Conservation (phyloP, 106 monocot species). For the Allium sativum region DNA sequence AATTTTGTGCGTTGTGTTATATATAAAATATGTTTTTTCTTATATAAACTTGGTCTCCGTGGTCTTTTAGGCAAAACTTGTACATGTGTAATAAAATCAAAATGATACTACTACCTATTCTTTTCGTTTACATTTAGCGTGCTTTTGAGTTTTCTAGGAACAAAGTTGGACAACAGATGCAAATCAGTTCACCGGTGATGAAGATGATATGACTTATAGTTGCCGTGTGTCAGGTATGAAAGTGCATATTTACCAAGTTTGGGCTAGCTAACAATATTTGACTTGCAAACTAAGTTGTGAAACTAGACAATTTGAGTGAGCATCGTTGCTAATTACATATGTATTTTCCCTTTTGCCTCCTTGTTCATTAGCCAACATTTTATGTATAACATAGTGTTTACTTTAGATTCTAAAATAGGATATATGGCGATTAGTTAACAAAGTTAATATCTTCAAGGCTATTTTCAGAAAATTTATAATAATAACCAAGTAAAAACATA, state of each 20-base stretch:
- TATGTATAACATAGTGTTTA: background rate
- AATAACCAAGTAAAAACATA: too few relatives aligned
- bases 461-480: too few relatives aligned
- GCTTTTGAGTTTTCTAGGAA: constrained; percentile 29
- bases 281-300: background rate
- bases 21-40: too few relatives aligned
- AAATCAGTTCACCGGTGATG: constrained; percentile 90
- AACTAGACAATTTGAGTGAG: background rate
- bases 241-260: background rate
- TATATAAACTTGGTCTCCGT: too few relatives aligned
- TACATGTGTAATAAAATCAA: too few relatives aligned
- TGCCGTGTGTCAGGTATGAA: constrained; percentile 87
- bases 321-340: constrained; percentile 15
- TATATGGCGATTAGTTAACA: too few relatives aligned
- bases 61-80: too few relatives aligned
- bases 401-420: too few relatives aligned
- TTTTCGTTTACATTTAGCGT: constrained; percentile 8
- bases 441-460: too few relatives aligned
- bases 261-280: background rate
- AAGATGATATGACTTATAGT: constrained; percentile 83
- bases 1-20: too few relatives aligned
- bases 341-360: constrained; percentile 2
- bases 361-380: background rate
- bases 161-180: constrained; percentile 75
- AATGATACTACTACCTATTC: background rate